phyloP scores from a whole-genome alignment of 1,139 yeast species.

The Candida dubliniensis region DNA sequence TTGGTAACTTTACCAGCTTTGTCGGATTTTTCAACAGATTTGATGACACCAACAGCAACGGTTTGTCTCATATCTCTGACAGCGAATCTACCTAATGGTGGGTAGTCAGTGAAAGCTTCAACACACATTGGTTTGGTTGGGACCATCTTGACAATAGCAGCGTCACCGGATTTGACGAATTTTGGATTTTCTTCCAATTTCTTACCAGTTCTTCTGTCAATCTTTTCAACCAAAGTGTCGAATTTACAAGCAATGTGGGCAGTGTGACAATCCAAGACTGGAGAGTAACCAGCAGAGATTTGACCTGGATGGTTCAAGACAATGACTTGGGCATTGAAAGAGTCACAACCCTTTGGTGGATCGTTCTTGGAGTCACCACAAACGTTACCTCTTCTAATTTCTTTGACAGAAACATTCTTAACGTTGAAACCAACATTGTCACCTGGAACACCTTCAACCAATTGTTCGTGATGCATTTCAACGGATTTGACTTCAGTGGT shows the following conservation, averaged over 20 bases:
- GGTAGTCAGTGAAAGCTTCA: constrained; percentile 95
- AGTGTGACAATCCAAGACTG: constrained; percentile 93
- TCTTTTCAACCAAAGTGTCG: constrained; percentile 81
- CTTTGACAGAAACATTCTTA: constrained; percentile 92
- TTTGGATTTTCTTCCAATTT: constrained; percentile 78
- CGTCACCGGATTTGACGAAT: constrained; percentile 91
- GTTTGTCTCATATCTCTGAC: constrained; percentile 99
- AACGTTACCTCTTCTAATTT: constrained; percentile 93
- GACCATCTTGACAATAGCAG: constrained; percentile 87
- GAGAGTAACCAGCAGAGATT: constrained; percentile 90
- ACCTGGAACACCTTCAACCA: constrained; percentile 86
- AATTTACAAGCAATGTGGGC: constrained; percentile 94
- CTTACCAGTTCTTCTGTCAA: constrained; percentile 95
- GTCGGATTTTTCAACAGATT: constrained; percentile 94
- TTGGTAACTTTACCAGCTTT: constrained; percentile 99
- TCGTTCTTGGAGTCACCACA: constrained; percentile 95
- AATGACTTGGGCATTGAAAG: constrained; percentile 88
- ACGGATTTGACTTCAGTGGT: constrained; percentile 93
- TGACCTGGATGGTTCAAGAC: constrained; percentile 94
- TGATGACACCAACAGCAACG: constrained; percentile 99
- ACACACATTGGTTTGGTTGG: constrained; percentile 98
- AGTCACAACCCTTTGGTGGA: constrained; percentile 81
- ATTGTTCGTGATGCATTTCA: constrained; percentile 92
- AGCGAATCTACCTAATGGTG: constrained; percentile 99
- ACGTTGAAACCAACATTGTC: constrained; percentile 96